Evolutionary conservation across 306 rosid species (phyloP), one percentile per base, ranked within the genome.

Genomic region (Sophora flavescens): DNA sequence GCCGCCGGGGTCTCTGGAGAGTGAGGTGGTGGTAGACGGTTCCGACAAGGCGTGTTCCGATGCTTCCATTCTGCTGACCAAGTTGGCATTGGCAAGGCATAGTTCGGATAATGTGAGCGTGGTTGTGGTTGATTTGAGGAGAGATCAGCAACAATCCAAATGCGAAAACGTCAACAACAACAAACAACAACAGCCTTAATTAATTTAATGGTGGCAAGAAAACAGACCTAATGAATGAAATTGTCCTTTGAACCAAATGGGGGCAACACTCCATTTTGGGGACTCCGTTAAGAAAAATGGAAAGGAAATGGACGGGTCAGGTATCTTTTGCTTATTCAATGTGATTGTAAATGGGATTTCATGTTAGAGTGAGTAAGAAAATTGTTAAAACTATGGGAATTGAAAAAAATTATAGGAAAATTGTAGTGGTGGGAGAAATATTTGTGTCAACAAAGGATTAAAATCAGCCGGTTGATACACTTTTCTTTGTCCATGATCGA

Each of bases 21-120:
- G 38, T 1, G 84, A 81, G 0, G 52, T 62, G 74, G 79, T 80
- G 0, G 57, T 81, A 0, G 90, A 78, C 5, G 83, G 85, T 10
- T 87, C 96, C 2, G 89, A 86, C 66, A 84, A 80, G 80, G 94
- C 91, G 0, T 92, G 97, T 79, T 84, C 91, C 1, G 97, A 89
- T 42, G 97, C 98, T 0, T 90, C 98, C 0, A 88, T 89, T 17
- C 32, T 95, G 89, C 80, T 95, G 61, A 95, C 97, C 0, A 90
- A 95, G 86, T 51, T 95, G 83, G 98, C 98, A 4, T 12, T 95
- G 84, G 97, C 97, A 2, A 84, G 97, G 79, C 96, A 85, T 12
- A 92, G 93, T 78, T 74, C 89, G 22, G 98, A 95, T 84, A 95
- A 95, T 61, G 89, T 95, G 58, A 90, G 96, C 65, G 96, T 95